Percentiles rank a stretch among this genome's conserved stretches.
Conservation (phyloP, 1,284 basidiomycete species). For the Lentinus polychrous region DNA sequence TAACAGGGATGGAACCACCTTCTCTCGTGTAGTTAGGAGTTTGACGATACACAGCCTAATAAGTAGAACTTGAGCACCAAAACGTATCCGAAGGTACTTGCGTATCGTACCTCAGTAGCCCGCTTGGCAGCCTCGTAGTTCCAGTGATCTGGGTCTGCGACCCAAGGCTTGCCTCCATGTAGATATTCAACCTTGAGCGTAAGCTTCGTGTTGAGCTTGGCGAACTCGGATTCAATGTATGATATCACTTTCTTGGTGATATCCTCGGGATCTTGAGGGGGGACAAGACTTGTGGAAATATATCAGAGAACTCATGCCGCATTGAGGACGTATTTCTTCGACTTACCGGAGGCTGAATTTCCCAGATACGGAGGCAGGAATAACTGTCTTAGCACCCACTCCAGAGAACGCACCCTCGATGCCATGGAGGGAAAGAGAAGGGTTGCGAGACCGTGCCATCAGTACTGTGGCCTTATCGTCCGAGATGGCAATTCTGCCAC, state of each 20-base stretch:
- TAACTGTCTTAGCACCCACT: slow-evolving; percentile 90
- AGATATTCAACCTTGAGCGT: slow-evolving; percentile 58
- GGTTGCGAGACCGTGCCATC: slow-evolving; percentile 88
- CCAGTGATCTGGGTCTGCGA: slow-evolving; percentile 83
- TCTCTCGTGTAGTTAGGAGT: slow-evolving; percentile 83
- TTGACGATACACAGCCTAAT: slow-evolving; percentile 70
- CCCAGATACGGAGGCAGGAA: slow-evolving; percentile 84
- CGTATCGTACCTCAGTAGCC: slow-evolving; percentile 56
- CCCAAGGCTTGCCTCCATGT: slow-evolving; percentile 89
- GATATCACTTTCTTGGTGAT: slow-evolving; percentile 67
- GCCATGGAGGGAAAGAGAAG: slow-evolving; percentile 89
- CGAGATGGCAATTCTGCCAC: slow-evolving; percentile 72
- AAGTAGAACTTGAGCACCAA: not conserved
- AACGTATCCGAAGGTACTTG: not conserved
- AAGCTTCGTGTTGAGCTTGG: slow-evolving; percentile 83
- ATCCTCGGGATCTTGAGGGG: slow-evolving; percentile 79
- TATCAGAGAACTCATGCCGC: not conserved
- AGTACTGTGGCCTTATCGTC: slow-evolving; percentile 80
- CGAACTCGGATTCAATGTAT: slow-evolving; percentile 77
- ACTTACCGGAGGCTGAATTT: slow-evolving; percentile 90
- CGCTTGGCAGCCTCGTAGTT: slow-evolving; percentile 89
- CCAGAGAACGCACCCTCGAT: slow-evolving; percentile 97
- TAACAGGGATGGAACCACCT: slow-evolving; percentile 95
- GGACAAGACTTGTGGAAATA: slow-evolving; percentile 61
- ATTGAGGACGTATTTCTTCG: not conserved